Evolutionary conservation across 2,329 filamentous ascomycete species (phyloP).

Genomic region (Cercospora sp.): DNA sequence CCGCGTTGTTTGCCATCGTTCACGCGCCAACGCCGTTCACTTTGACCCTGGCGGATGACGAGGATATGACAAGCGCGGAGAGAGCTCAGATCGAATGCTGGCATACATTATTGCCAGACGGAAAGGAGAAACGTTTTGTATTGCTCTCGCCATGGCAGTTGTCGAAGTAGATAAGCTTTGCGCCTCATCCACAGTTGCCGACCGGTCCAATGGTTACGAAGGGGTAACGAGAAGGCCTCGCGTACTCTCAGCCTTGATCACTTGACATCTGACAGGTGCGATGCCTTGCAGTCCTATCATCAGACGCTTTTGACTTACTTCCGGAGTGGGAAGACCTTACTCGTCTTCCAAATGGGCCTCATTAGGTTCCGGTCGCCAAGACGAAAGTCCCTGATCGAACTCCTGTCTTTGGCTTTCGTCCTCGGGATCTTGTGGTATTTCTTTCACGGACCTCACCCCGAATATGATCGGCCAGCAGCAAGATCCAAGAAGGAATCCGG

Average conservation of each 20-base stretch:
- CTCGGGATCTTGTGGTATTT: slow-evolving; percentile 11
- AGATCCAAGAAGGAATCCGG: slow-evolving; percentile 9
- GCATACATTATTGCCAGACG: not conserved
- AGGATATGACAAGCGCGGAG: not conserved
- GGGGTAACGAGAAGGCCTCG: not conserved
- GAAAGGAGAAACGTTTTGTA: not conserved
- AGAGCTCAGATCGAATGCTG: not conserved
- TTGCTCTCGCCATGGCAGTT: not conserved
- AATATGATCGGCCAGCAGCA: slow-evolving; percentile 12
- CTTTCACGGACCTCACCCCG: slow-evolving; percentile 13
- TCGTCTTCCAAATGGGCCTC: not conserved
- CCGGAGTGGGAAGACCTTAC: not conserved
- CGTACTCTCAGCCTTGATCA: not conserved
- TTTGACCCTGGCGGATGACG: not conserved
- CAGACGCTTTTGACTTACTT: too few relatives aligned
- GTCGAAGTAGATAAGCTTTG: slow-evolving; percentile 2
- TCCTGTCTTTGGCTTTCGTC: slow-evolving; percentile 8
- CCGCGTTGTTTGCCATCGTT: not conserved
- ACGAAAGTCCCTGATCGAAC: slow-evolving; percentile 14
- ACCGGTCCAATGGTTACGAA: not conserved
- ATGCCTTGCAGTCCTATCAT: not conserved
- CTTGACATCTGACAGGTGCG: not conserved
- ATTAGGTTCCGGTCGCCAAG: slow-evolving; percentile 8
- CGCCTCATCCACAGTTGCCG: slow-evolving; percentile 6
- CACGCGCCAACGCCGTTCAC: not conserved